These are phyloP conservation scores for Caryocar brasiliense DNA, from an alignment of 441 rosid species.

Conservation along the genomic window DNA sequence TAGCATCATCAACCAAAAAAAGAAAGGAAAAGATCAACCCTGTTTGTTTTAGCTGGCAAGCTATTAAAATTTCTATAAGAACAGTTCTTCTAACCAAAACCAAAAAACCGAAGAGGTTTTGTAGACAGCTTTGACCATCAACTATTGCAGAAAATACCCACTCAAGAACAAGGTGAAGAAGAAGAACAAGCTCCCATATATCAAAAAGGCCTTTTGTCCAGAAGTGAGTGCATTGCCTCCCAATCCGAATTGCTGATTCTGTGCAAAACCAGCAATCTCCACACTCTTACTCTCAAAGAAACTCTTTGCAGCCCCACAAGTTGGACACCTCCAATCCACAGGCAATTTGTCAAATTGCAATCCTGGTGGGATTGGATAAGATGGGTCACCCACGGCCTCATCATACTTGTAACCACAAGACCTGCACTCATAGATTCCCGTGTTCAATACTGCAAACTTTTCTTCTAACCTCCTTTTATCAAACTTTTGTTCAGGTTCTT, in stretches of 20 bases:
- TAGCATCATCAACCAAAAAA: too few species aligned
- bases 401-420: conserved; percentile 86
- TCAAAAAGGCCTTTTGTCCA: conserved; percentile 70
- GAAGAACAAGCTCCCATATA: conserved; percentile 59
- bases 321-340: conserved; percentile 82
- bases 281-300: conserved; percentile 84
- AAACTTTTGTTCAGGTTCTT: conserved; percentile 10
- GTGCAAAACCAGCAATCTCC: conserved; percentile 91
- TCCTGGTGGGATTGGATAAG: conserved; percentile 83
- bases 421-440: conserved; percentile 84
- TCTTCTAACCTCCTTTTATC: conserved; percentile 59
- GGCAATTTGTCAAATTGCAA: conserved; percentile 63
- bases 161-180: conserved; percentile 61
- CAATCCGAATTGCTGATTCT: conserved; percentile 80
- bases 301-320: conserved; percentile 82
- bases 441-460: conserved; percentile 82
- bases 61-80: too few species aligned
- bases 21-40: too few species aligned
- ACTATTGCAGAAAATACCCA: conserved; percentile 69
- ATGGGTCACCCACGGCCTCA: conserved; percentile 75
- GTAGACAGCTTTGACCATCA: not conserved
- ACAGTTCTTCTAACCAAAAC: too few species aligned
- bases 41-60: too few species aligned
- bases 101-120: not conserved
- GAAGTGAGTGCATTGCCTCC: conserved; percentile 87